phyloP scores from a whole-genome alignment of 2,329 filamentous ascomycete genomes.

The Lecanicillium sp. region DNA sequence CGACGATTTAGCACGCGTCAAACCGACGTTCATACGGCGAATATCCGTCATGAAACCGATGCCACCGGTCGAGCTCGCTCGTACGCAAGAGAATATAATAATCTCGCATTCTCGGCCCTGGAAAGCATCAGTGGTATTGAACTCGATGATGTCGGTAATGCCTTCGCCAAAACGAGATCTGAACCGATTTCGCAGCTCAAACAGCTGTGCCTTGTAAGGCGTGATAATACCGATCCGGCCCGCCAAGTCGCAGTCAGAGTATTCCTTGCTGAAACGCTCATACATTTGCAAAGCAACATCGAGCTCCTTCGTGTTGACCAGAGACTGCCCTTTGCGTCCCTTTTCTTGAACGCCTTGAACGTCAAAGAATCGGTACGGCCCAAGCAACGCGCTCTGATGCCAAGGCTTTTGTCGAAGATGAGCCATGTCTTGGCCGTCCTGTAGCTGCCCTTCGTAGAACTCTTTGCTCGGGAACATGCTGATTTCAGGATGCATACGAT shows the following conservation, averaged over 20 bases:
- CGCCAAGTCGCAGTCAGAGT: conserved; percentile 57
- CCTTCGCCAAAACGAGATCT: conserved; percentile 60
- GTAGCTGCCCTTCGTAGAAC: conserved; percentile 84
- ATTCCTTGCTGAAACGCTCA: conserved; percentile 69
- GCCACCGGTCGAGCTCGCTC: conserved; percentile 83
- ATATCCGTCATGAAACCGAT: conserved; percentile 99
- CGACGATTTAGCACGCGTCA: conserved; percentile 93
- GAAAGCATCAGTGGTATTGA: conserved; percentile 98
- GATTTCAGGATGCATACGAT: conserved; percentile 98
- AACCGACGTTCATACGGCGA: conserved; percentile 96
- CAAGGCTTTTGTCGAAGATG: conserved; percentile 69
- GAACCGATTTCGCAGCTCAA: conserved; percentile 72
- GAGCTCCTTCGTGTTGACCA: conserved; percentile 83
- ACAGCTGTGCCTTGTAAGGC: conserved; percentile 90
- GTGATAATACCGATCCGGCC: conserved; percentile 96
- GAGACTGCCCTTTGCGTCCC: conserved; percentile 76
- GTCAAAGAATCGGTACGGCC: conserved; percentile 95
- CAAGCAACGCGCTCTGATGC: conserved; percentile 75
- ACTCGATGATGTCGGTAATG: conserved; percentile 78
- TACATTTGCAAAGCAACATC: conserved; percentile 82
- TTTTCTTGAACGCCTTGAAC: conserved; percentile 80
- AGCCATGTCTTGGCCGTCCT: conserved; percentile 81
- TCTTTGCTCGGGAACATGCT: conserved; percentile 81
- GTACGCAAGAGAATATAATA: conserved; percentile 98
- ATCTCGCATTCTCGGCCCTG: conserved; percentile 95